Conservation (phyloP, 352 stramenopile genomes). For the Peronospora tabacina region DNA sequence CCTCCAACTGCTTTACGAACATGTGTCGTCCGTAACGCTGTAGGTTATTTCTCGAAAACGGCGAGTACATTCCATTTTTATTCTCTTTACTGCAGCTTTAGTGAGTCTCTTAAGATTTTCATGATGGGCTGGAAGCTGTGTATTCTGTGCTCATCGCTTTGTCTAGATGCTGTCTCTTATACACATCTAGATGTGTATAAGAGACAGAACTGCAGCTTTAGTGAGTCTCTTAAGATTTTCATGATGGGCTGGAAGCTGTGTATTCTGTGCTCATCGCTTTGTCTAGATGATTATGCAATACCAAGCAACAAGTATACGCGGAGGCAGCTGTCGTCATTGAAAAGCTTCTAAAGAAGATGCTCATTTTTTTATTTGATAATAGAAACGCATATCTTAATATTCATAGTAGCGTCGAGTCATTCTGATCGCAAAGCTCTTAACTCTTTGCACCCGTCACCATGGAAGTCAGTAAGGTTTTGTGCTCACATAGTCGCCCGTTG, state of each 20-base stretch:
- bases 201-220: no score
- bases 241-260: slow-evolving; percentile 18
- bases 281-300: slow-evolving; percentile 20
- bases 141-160: slow-evolving; percentile 26
- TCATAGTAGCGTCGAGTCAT: slow-evolving; percentile 13
- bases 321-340: slow-evolving; percentile 1
- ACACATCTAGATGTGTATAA: no score
- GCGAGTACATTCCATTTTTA: slow-evolving; percentile 20
- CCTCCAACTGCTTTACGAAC: slow-evolving; percentile 87
- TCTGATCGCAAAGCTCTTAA: background rate
- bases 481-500: slow-evolving; percentile 5
- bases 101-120: background rate
- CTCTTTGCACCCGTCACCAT: slow-evolving; percentile 1
- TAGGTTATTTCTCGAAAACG: slow-evolving; percentile 42
- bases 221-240: background rate
- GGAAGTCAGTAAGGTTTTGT: slow-evolving; percentile 6
- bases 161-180: no score
- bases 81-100: background rate
- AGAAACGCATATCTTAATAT: slow-evolving; percentile 1
- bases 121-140: slow-evolving; percentile 18
- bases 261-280: slow-evolving; percentile 26
- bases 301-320: slow-evolving; percentile 24
- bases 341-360: slow-evolving; percentile 4
- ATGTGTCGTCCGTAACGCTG: slow-evolving; percentile 93
- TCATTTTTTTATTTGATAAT: slow-evolving; percentile 7